These are phyloP conservation scores for Penicillium daleae DNA, from an alignment of 495 filamentous ascomycete genomes.

Conservation along the genomic window DNA sequence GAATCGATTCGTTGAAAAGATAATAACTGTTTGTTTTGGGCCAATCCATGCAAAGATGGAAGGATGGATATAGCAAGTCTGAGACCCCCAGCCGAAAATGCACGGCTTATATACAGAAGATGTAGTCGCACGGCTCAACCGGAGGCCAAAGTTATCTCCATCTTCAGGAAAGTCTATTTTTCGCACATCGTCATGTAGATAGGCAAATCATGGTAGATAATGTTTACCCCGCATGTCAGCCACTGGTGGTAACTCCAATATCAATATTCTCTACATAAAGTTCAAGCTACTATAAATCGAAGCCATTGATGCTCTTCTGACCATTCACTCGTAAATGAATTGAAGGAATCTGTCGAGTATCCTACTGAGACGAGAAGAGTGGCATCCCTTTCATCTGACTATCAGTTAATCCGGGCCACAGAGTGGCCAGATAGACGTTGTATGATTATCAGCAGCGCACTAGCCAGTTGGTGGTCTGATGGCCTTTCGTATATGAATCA, in stretches of 20 bases:
- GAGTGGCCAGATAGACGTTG: background rate
- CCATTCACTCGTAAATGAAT: background rate
- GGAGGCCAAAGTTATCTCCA: background rate
- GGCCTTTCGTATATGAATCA: background rate
- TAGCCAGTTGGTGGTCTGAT: background rate
- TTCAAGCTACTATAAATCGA: background rate
- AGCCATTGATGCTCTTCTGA: background rate
- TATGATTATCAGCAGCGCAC: background rate
- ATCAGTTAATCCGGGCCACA: background rate
- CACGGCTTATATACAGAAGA: background rate
- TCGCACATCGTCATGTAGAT: conserved; percentile 2
- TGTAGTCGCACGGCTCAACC: background rate
- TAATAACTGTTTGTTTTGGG: background rate
- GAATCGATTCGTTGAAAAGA: background rate
- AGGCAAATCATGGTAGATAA: background rate
- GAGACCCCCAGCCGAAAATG: background rate
- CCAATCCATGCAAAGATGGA: background rate
- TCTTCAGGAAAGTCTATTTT: background rate
- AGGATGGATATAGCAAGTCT: no score
- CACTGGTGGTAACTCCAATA: background rate
- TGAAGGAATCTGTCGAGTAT: background rate
- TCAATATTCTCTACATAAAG: background rate
- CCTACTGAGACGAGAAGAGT: background rate
- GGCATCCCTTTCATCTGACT: background rate
- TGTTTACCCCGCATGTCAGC: conserved; percentile 1